phyloP scores from a whole-genome alignment of 2,329 filamentous ascomycete species.

The Pseudomassariella vexata region DNA sequence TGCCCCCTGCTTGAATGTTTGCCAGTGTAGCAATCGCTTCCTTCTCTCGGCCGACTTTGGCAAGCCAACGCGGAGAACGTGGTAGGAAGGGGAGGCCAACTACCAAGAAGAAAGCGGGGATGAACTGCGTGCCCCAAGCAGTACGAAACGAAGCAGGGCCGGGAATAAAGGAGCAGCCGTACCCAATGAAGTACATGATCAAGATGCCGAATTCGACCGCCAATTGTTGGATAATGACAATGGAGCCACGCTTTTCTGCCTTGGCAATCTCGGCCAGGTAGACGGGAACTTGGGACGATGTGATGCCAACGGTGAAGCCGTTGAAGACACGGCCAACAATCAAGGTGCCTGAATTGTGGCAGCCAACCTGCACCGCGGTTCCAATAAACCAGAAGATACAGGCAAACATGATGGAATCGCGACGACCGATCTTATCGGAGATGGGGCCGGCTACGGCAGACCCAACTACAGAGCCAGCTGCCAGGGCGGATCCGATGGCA shows the following conservation, averaged over 20 bases:
- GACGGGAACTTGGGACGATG: conserved; percentile 61
- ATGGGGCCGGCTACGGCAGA: conserved; percentile 41
- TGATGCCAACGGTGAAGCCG: conserved; percentile 61
- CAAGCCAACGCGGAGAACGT: conserved; percentile 59
- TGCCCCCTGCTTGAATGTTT: conserved; percentile 49
- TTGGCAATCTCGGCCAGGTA: conserved; percentile 63
- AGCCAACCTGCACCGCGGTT: conserved; percentile 52
- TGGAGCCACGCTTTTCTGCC: conserved; percentile 49
- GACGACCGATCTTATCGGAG: conserved; percentile 42
- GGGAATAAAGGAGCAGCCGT: conserved; percentile 57
- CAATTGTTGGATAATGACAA: conserved; percentile 69
- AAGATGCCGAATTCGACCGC: conserved; percentile 68
- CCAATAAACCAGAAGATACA: conserved; percentile 49
- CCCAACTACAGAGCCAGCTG: conserved; percentile 45
- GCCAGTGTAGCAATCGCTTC: conserved; percentile 48
- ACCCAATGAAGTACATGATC: conserved; percentile 65
- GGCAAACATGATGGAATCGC: conserved; percentile 37
- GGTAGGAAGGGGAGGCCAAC: conserved; percentile 55
- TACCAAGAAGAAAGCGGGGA: conserved; percentile 54
- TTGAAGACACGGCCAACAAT: conserved; percentile 54
- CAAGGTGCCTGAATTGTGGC: conserved; percentile 50
- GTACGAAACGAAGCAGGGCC: conserved; percentile 55
- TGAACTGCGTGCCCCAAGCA: conserved; percentile 59
- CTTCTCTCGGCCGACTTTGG: conserved; percentile 55
- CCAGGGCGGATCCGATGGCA: conserved; percentile 46